Base-by-base conservation (phyloP, 331 rosid species). In the Dryas integrifolia region DNA sequence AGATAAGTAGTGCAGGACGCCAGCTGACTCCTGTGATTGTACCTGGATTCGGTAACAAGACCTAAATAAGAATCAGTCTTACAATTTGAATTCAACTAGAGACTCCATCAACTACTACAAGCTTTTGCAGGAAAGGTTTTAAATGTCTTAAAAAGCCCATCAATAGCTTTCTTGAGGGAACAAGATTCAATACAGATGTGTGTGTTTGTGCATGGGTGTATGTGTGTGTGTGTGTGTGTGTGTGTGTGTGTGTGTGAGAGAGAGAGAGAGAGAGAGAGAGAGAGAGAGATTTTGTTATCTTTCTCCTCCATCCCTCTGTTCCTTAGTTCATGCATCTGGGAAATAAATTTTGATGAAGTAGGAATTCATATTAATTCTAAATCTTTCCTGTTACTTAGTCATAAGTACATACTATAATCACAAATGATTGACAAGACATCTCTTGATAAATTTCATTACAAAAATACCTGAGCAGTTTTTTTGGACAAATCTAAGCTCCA, bases 401-500 rank as follows among this genome's bases (percentile, higher is more conserved):
- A 26, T 46, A 65, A n/a, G 11, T 7, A 46, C 59, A 7, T 55
- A 70, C 38, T 9, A 12, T 11, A 60, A n/a, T 9, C 8, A 51
- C 56, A 9, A 45, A 45, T 49, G 66, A 38, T 46, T 43, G 18
- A 62, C 76, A 24, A 57, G 52, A 52, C 43, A 61, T 58, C 51
- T 60, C 45, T 10, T 26, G 30, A 55, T 3, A 13, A n/a, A 61
- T 5, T 39, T 76, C 51, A 15, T 67, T 47, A 67, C 55, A 50
- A 69, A 66, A 48, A 63, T 89, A 92, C 99, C 93, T 88, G 97
- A 60, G 96, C 91, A 48, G 76, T 56, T 88, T 92, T 95, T 83
- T 85, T 95, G 60, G 98, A 86, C 59, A 87, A 82, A 80, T 92
- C 99, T 78, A 90, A 83, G 90, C 81, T 90, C 99, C 99, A 95